These are phyloP conservation scores for Malassezia slooffiae DNA, from an alignment of 1,284 basidiomycete genomes.

Conservation along the genomic window DNA sequence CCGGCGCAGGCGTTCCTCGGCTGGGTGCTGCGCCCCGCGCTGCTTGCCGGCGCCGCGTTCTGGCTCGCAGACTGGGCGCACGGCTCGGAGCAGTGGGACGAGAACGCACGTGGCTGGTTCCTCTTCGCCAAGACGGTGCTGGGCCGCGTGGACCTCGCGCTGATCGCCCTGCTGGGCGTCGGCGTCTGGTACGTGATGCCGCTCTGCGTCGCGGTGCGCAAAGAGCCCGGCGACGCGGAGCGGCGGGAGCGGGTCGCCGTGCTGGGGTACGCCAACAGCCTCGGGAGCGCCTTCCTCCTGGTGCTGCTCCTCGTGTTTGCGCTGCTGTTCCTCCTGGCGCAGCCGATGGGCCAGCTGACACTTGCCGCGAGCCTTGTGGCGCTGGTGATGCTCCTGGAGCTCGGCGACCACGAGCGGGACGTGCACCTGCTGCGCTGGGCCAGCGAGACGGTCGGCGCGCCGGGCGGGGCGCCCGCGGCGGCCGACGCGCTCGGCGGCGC, in stretches of 20 bases:
- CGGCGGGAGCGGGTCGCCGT: constrained; percentile 52
- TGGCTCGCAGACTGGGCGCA: constrained; percentile 36
- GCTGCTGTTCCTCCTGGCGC: constrained; percentile 58
- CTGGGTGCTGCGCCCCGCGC: constrained; percentile 31
- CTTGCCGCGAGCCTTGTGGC: constrained; percentile 58
- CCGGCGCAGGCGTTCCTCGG: constrained; percentile 22
- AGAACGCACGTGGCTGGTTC: constrained; percentile 8
- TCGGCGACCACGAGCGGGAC: constrained; percentile 36
- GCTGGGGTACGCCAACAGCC: constrained; percentile 78
- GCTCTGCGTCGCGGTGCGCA: constrained; percentile 32
- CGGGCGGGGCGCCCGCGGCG: neutral
- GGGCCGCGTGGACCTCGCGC: constrained; percentile 18
- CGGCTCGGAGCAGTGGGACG: constrained; percentile 10
- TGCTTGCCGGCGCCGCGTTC: constrained; percentile 29
- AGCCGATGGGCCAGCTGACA: constrained; percentile 70
- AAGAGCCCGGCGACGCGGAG: constrained; percentile 7
- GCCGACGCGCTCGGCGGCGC: neutral
- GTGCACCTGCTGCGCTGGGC: constrained; percentile 13
- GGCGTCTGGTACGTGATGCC: constrained; percentile 35
- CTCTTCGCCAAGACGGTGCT: constrained; percentile 22
- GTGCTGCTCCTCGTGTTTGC: constrained; percentile 62
- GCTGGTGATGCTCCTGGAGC: constrained; percentile 21
- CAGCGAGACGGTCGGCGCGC: neutral
- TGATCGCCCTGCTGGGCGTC: constrained; percentile 18
- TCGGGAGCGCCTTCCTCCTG: constrained; percentile 73